Base-by-base conservation (phyloP, 2,329 filamentous ascomycete species). In the Aschersonia sp. region DNA sequence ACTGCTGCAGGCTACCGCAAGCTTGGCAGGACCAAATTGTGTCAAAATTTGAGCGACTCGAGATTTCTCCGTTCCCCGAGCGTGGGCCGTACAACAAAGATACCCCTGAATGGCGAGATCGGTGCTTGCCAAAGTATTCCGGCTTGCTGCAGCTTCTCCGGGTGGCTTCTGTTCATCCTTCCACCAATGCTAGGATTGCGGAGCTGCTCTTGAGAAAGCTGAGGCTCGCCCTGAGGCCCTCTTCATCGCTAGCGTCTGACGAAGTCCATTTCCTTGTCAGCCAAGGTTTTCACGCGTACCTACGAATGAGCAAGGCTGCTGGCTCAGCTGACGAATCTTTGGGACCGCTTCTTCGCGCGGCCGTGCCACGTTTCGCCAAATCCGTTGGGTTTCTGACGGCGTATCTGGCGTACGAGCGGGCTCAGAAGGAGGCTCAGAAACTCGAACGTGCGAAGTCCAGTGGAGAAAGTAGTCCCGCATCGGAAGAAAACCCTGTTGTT, bases 11-110 rank as follows among this genome's bases (percentile, higher is more conserved):
- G 11, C 62, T 83, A 32, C 79, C 79, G 1, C 78, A 81, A 53
- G 76, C 73, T 14, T 87, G 84, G 83, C 84, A 87, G 58, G 75
- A 81, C 52, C 77, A 81, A 50, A 84, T 90, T 46, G 74, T 82
- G 39, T 74, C 75, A 52, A 82, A 79, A 52, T 86, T 90, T 53
- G 76, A 81, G 55, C 67, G 71, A 14, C 63, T 85, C 12, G 79
- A 81, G 56, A 70, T 75, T 9, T 79, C 76, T 0, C 77, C 79
- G 0, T 83, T 83, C 47, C 79, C 79, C 0, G 79, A 83, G 55
- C 71, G 75, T 53, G 76, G 75, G 5, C 72, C 74, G 22, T 78
- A 79, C 54, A 73, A 79, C 50, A 77, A 79, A 54, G 76, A 80
- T 55, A 73, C 76, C 0, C 72, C 74, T 52, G 74, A 71, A 5